Conservation (phyloP, 306 rosid genomes). For the Lathyrus oleraceus region DNA sequence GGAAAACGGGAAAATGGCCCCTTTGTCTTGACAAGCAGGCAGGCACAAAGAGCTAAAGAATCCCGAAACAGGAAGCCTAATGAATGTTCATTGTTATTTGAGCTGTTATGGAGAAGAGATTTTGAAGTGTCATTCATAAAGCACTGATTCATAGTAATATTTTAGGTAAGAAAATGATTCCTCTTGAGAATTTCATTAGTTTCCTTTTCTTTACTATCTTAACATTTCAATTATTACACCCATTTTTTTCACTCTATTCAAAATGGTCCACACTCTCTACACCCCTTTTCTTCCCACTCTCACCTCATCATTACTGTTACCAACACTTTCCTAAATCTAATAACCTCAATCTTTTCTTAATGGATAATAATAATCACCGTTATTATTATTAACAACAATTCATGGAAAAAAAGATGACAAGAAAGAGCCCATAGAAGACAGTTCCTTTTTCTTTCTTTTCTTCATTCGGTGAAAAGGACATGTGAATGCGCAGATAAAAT, state of each 20-base stretch:
- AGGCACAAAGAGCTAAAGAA: conserved; percentile 20
- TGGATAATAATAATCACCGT: conserved; percentile 26
- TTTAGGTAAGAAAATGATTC: conserved; percentile 39
- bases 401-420: conserved; percentile 21
- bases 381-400: conserved; percentile 29
- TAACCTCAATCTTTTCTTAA: conserved; percentile 22
- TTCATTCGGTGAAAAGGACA: conserved; percentile 71
- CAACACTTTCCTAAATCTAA: conserved; percentile 50
- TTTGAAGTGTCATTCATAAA: conserved; percentile 46
- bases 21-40: conserved; percentile 6
- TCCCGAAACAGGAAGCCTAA: conserved; percentile 24
- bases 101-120: conserved; percentile 35
- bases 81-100: conserved; percentile 42
- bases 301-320: conserved; percentile 52
- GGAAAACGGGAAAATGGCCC: conserved; percentile 21
- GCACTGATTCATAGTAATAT: conserved; percentile 46
- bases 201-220: conserved; percentile 31
- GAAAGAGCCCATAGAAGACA: conserved; percentile 36
- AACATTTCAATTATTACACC: conserved; percentile 32
- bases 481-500: conserved; percentile 71
- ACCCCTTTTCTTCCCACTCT: conserved; percentile 43
- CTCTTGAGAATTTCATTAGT: conserved; percentile 36
- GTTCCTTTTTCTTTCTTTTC: conserved; percentile 49
- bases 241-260: conserved; percentile 37
- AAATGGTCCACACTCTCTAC: conserved; percentile 44